Percentiles rank a stretch among this genome's conserved stretches.
phyloP scores from a whole-genome alignment of 2,329 filamentous ascomycete species.

The Huntiella savannae region DNA sequence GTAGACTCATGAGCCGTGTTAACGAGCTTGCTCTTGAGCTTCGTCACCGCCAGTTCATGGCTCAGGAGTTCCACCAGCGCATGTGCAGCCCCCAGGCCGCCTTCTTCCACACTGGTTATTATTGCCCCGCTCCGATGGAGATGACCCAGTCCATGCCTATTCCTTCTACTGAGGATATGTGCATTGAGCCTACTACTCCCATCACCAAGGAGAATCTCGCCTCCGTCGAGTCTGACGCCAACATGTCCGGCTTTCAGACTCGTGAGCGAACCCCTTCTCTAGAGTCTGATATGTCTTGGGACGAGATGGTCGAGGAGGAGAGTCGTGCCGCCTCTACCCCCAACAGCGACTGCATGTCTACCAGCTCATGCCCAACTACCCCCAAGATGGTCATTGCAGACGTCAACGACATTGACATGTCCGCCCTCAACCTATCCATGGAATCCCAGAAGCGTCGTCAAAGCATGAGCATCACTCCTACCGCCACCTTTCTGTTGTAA shows the following conservation, averaged over 20 bases:
- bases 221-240: not conserved
- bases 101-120: not conserved
- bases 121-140: not conserved
- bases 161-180: not conserved
- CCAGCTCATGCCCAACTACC: conserved; percentile 9
- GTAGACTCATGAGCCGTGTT: conserved; percentile 7
- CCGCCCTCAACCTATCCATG: not conserved
- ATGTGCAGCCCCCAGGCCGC: conserved; percentile 1
- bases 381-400: conserved; percentile 1
- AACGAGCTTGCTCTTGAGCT: conserved; percentile 11
- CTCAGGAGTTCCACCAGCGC: conserved; percentile 8
- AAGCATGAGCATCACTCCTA: conserved; percentile 6
- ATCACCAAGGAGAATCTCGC: conserved; percentile 1
- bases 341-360: not conserved
- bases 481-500: not conserved
- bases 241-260: not conserved
- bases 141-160: not conserved
- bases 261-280: conserved; percentile 7
- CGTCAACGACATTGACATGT: not conserved
- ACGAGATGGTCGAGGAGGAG: conserved; percentile 3
- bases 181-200: not conserved
- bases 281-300: conserved; percentile 6
- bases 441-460: conserved; percentile 7
- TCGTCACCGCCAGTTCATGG: conserved; percentile 9
- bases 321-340: not conserved